Evolutionary conservation across 2,329 filamentous ascomycete genomes (phyloP).

Genomic region (Aspergillus glaucus): DNA sequence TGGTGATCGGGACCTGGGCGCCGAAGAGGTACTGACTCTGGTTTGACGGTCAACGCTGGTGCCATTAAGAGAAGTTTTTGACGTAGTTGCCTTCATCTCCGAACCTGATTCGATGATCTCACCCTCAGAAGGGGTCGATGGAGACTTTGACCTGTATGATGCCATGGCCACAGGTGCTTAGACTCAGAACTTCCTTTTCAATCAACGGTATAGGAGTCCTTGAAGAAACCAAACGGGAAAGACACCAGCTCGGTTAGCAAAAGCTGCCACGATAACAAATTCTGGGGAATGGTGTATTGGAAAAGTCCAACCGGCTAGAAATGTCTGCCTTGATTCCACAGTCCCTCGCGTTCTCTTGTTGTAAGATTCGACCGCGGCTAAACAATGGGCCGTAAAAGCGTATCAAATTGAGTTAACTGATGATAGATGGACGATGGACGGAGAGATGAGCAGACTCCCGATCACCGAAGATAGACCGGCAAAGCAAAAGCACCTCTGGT

Average conservation of each 20-base stretch:
- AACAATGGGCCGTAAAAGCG: too few relatives aligned
- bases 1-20: constrained; percentile 39
- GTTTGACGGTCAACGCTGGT: constrained; percentile 85
- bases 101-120: constrained; percentile 72
- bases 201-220: not conserved
- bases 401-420: too few relatives aligned
- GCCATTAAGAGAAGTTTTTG: constrained; percentile 68
- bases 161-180: constrained; percentile 33
- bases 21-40: constrained; percentile 60
- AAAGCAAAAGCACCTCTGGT: not conserved
- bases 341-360: not conserved
- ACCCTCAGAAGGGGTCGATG: constrained; percentile 72
- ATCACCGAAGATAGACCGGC: too few relatives aligned
- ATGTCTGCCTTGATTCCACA: constrained; percentile 26
- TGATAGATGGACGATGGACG: too few relatives aligned
- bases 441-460: too few relatives aligned
- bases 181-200: constrained; percentile 1
- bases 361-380: too few relatives aligned
- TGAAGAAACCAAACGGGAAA: constrained; percentile 16
- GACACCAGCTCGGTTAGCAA: constrained; percentile 31
- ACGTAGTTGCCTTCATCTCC: constrained; percentile 77
- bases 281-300: constrained; percentile 23
- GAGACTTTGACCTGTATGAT: constrained; percentile 44
- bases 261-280: constrained; percentile 21
- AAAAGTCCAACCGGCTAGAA: constrained; percentile 39